Evolutionary conservation across 192 early-diverging fungal species (phyloP), one percentile per base, ranked within the genome.

Genomic region (Coemansia sp.): DNA sequence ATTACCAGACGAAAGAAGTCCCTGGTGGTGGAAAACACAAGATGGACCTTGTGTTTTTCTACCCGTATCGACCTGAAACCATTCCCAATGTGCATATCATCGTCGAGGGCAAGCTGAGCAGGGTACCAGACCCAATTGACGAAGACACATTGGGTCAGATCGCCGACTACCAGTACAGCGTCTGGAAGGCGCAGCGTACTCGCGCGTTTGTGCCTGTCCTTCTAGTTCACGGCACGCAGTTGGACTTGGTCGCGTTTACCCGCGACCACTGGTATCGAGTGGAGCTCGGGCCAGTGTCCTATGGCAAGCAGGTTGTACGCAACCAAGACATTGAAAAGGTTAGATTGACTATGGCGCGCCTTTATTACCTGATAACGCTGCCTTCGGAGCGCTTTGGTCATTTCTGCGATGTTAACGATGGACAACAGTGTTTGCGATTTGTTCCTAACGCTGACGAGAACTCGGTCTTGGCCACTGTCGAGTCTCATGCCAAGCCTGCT

Each of bases 181-280:
- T 54, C 1, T 70, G 59, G 68, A 11, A 52, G 38, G 46, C 60
- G 11, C 68, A 70, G 46, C 42, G 43, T n/a, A 70, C 68, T 18
- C 60, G 68, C 2, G 34, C 34, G 16, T 70, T 70, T 52, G 61
- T 70, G 5, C 68, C 68, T 2, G 61, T 51, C 6, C 12, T 70
- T 1, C 40, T 63, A 0, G 11, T 70, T 3, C 46, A 52, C 34
- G 68, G 61, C 2, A 5, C 43, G n/a, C 5, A 13, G 12, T 13
- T 70, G 29, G 44, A 44, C 1, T 22, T 70, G 3, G 22, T 70
- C 15, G n/a, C 63, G 1, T 70, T 70, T 63, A 61, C 59, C 7
- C 59, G 68, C 33, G n/a, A 51, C 29, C 16, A 6, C 11, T 52
- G 20, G 34, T 51, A 59, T 34, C 46, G 42, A 13, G 34, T 38